Base-by-base conservation (phyloP, 345 rosid genomes). In the Zanthoxylum bungeanum region DNA sequence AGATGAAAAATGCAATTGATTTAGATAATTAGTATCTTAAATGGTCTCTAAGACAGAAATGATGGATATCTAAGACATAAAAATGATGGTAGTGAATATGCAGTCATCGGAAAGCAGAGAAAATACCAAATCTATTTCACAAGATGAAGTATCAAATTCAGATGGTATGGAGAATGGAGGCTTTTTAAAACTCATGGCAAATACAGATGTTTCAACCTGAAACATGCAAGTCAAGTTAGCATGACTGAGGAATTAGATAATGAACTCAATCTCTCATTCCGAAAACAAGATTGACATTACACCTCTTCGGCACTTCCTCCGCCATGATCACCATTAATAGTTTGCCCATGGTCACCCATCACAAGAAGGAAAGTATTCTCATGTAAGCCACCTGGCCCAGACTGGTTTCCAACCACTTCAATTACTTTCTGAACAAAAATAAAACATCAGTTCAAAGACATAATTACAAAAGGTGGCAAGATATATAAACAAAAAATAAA, bases 331-430 rank as follows among this genome's bases (percentile, higher is more conserved):
- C 98, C 98, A 68, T 92, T 90, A 19, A 89, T 61, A 60, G 98
- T 92, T 90, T 94, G 97, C 50, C 98, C 98, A 79, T 94, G 98
- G 74, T 92, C 98, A 74, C 98, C 98, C 97, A 92, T 90, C 68
- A 94, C 98, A 67, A 94, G 83, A 70, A 94, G 92, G 74, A 89
- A 76, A 64, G 95, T 94, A 62, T 79, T 90, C 82, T 90, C 97
- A 79, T 94, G 97, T 58, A 89, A 70, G 25, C 88, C 91, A 69
- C 98, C 95, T 1, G 91, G 90, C 63, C 87, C 88, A 31, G 92
- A 90, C 75, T 88, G 87, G 75, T 80, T 85, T 77, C 77, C 84
- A 24, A 94, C 79, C 69, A 76, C 78, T 70, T 68, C 50, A 69
- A 92, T 84, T 66, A 94, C 88, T 78, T 87, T 83, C 97, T 92